Evolutionary conservation across 2,329 filamentous ascomycete species (phyloP), one percentile per base, ranked within the genome.

Genomic region (Peltaster fructicola): DNA sequence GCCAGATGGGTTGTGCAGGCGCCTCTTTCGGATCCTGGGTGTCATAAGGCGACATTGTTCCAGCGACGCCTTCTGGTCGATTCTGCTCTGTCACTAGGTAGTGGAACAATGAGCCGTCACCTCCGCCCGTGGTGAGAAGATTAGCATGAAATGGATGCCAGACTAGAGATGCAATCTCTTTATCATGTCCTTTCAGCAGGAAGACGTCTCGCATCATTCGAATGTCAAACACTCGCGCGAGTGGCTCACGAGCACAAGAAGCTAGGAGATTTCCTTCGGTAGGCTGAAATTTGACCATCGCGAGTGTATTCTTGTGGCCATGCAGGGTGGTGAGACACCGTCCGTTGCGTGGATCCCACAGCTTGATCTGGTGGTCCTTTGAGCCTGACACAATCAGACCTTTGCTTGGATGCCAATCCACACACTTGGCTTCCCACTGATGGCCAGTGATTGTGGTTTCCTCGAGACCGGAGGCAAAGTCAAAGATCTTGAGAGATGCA

Each of bases 151-250:
- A 68, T 1, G 88, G 88, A 51, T 98, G 88, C 81, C 85, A 98
- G 3, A 79, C 65, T 24, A 98, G 56, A 1, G 82, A 90, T 8
- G 81, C 85, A 31, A 98, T 80, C 37, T 93, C 88, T 53, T 93
- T 95, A 39, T 95, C 84, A 47, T 95, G 84, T 6, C 88, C 88
- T 39, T 85, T 78, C 12, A 98, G 66, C 22, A 95, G 68, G 39
- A 82, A 80, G 28, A 95, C 84, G 49, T 98, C 88, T 34, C 88
- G 77, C 88, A 98, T 95, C 77, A 92, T 92, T 23, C 88, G 72
- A 28, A 98, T 63, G 48, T 98, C 88, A 43, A 95, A 95, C 22
- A 98, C 71, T 31, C 88, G 72, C 6, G 84, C 82, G 1, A 80
- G 91, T 48, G 91, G 80, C 44, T 98, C 88, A 47, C 88, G 69